A percentile compares a stretch with the other conserved stretches of the same genome.
These are phyloP conservation scores for Aspergillus hortae DNA, from an alignment of 2,329 filamentous ascomycete species.

Conservation along the genomic window DNA sequence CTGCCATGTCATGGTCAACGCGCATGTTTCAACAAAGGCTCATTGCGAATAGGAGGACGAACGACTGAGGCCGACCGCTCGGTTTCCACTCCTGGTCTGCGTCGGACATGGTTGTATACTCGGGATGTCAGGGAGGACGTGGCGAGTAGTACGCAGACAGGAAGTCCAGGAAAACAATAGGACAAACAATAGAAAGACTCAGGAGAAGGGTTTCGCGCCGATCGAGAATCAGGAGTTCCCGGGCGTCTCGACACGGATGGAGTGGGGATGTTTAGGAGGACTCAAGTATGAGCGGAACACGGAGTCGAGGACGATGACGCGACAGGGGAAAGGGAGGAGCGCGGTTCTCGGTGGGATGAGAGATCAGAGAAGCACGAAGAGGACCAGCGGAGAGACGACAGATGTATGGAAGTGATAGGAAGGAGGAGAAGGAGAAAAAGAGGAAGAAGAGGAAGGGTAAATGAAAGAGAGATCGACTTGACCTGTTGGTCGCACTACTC, in stretches of 20 bases:
- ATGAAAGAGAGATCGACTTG: conserved; percentile 7
- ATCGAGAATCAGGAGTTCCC: not conserved
- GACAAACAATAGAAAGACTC: conserved; percentile 2
- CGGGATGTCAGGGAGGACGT: not conserved
- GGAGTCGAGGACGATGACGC: no score
- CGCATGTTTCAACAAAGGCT: conserved; percentile 7
- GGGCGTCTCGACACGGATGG: conserved; percentile 2
- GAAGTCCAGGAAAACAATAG: not conserved
- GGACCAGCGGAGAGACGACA: conserved; percentile 28
- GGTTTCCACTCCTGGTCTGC: conserved; percentile 77
- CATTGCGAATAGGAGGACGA: conserved; percentile 41
- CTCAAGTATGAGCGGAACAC: not conserved
- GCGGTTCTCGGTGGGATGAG: not conserved
- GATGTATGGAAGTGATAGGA: not conserved
- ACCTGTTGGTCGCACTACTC: conserved; percentile 9
- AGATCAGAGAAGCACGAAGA: conserved; percentile 12
- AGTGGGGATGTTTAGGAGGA: conserved; percentile 4
- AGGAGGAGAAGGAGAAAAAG: not conserved
- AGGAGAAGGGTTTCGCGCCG: not conserved
- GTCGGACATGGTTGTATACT: conserved; percentile 49
- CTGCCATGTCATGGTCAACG: conserved; percentile 47
- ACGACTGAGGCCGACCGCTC: conserved; percentile 80
- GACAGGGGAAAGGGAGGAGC: not conserved
- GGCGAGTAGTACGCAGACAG: not conserved
- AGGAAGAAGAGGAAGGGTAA: conserved; percentile 3